phyloP scores from a whole-genome alignment of 768 basidiomycete genomes.

The Pleurotus tuoliensis region DNA sequence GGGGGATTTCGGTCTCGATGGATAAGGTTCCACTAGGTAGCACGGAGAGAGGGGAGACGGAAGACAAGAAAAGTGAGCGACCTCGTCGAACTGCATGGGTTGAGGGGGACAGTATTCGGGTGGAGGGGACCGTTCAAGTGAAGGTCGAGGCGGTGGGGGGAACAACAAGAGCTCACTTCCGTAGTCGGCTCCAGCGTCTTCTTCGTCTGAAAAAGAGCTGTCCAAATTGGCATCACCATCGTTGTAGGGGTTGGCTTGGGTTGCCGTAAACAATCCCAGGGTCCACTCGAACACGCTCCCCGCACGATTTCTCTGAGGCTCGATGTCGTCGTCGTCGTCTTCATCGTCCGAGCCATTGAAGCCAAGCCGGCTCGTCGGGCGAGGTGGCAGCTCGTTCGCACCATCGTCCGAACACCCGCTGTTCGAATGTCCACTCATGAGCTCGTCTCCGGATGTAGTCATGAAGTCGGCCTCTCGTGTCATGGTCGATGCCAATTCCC shows the following conservation, averaged over 20 bases:
- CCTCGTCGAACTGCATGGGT: constrained; percentile 17
- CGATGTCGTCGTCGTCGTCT: constrained; percentile 6
- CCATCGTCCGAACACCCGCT: constrained; percentile 3
- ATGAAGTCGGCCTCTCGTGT: constrained; percentile 1
- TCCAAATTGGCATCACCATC: constrained; percentile 13
- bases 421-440: constrained; percentile 15
- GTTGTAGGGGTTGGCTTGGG: constrained; percentile 11
- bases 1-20: not conserved
- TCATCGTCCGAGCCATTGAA: constrained; percentile 26
- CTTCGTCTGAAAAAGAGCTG: constrained; percentile 12
- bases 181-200: constrained; percentile 18
- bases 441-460: constrained; percentile 6
- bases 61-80: constrained; percentile 26
- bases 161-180: constrained; percentile 18
- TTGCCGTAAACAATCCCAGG: constrained; percentile 11
- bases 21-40: constrained; percentile 9
- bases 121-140: constrained; percentile 13
- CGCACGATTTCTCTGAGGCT: not conserved
- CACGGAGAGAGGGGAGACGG: constrained; percentile 35
- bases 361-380: constrained; percentile 47
- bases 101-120: constrained; percentile 6
- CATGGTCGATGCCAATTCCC: not conserved
- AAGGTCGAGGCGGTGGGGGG: constrained; percentile 9
- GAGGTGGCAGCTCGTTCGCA: constrained; percentile 31
- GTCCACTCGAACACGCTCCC: not conserved